A percentile compares a stretch with the other conserved stretches of the same genome.
Conservation (phyloP, 768 basidiomycete genomes). For the Rhodotorula diobovata region DNA sequence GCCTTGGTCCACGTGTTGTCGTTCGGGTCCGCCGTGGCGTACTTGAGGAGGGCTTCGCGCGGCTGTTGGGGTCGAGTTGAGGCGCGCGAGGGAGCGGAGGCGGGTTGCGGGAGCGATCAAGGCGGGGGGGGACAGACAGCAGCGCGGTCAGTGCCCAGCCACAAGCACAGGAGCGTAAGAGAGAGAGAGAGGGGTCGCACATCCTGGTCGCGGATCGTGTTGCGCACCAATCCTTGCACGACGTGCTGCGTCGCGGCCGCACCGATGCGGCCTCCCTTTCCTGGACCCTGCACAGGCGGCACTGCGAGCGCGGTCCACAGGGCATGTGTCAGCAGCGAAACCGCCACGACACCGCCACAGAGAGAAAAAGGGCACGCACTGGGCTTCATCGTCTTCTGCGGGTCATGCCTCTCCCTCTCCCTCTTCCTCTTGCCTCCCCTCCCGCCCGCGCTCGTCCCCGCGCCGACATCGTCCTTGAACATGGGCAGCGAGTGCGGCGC, state of each 20-base stretch:
- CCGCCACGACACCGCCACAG: too few species aligned
- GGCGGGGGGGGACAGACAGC: not conserved
- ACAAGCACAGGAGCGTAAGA: not conserved
- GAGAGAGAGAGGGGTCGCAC: slow-evolving; percentile 51
- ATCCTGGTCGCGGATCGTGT: slow-evolving; percentile 86
- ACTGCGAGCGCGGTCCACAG: slow-evolving; percentile 48
- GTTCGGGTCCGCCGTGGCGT: slow-evolving; percentile 68
- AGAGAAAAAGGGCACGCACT: slow-evolving; percentile 10
- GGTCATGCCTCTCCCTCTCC: slow-evolving; percentile 82
- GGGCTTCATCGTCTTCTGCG: slow-evolving; percentile 84
- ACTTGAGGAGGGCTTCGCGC: slow-evolving; percentile 91
- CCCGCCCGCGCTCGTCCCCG: slow-evolving; percentile 54
- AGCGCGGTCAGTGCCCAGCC: not conserved
- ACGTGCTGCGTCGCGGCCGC: slow-evolving; percentile 96
- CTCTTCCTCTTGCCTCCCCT: slow-evolving; percentile 75
- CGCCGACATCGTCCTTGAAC: slow-evolving; percentile 67
- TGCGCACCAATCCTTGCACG: slow-evolving; percentile 87
- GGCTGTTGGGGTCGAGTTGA: slow-evolving; percentile 59
- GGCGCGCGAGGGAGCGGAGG: not conserved
- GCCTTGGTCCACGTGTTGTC: slow-evolving; percentile 74
- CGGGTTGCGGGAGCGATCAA: not conserved
- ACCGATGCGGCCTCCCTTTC: slow-evolving; percentile 87
- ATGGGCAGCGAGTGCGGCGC: slow-evolving; percentile 88
- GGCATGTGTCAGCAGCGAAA: not conserved
- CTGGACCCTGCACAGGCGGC: slow-evolving; percentile 86